Percentiles rank a stretch among this genome's conserved stretches.
phyloP scores from a whole-genome alignment of 1,284 basidiomycete species.

The Puccinia hordei region DNA sequence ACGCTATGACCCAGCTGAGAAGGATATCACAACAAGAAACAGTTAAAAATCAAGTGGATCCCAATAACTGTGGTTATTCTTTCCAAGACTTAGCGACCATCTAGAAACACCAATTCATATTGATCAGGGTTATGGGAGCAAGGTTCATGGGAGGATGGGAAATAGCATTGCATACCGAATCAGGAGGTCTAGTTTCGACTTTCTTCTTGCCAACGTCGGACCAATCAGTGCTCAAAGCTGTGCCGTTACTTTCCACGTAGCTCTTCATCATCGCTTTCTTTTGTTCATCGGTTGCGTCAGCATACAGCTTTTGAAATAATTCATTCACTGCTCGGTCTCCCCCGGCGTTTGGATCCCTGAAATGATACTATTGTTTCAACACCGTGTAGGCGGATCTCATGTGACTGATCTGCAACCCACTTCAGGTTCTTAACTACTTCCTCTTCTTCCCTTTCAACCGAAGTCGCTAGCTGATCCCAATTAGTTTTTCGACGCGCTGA shows the following conservation, averaged over 20 bases:
- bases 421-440: conserved; percentile 64
- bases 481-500: conserved; percentile 66
- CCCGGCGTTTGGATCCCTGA: conserved; percentile 73
- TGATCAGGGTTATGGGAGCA: not conserved
- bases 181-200: conserved; percentile 61
- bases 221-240: conserved; percentile 91
- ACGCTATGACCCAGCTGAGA: too few relatives aligned
- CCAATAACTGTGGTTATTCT: not conserved
- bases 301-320: conserved; percentile 65
- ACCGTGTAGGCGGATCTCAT: not conserved
- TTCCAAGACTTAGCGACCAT: conserved; percentile 22
- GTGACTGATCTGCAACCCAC: not conserved
- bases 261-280: conserved; percentile 93
- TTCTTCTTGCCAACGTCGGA: conserved; percentile 72
- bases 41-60: too few relatives aligned
- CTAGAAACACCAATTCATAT: not conserved
- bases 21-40: too few relatives aligned
- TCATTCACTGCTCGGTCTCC: conserved; percentile 67
- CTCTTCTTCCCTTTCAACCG: conserved; percentile 66
- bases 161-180: conserved; percentile 14
- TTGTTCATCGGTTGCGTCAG: conserved; percentile 76
- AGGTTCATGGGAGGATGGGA: not conserved
- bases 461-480: conserved; percentile 78
- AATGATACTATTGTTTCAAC: not conserved
- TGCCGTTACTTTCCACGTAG: conserved; percentile 77